Conservation (phyloP, 2,329 filamentous ascomycete genomes). For the Beauveria bassiana region DNA sequence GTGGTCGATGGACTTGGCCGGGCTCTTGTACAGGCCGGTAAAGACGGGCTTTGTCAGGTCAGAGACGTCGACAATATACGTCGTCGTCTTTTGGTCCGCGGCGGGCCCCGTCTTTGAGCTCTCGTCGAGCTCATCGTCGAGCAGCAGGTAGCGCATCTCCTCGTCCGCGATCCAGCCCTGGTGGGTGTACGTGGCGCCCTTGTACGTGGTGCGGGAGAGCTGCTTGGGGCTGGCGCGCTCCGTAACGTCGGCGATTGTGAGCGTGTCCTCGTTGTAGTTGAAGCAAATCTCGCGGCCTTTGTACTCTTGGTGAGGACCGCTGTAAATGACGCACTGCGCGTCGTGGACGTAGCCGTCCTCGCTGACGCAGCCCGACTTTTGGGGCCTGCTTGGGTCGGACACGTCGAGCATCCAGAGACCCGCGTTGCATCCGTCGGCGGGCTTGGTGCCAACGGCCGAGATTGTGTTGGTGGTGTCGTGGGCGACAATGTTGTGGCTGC, state of each 20-base stretch:
- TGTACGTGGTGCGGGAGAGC: conserved; percentile 45
- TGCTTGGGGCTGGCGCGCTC: conserved; percentile 39
- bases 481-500: conserved; percentile 30
- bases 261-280: conserved; percentile 45
- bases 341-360: conserved; percentile 50
- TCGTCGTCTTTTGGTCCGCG: conserved; percentile 36
- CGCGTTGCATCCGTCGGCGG: conserved; percentile 30
- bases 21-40: conserved; percentile 34
- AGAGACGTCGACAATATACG: conserved; percentile 43
- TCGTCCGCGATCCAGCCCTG: conserved; percentile 48
- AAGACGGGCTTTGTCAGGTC: conserved; percentile 34
- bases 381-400: conserved; percentile 41
- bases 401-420: conserved; percentile 50
- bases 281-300: conserved; percentile 47
- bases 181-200: conserved; percentile 50
- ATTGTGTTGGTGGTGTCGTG: conserved; percentile 37
- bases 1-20: conserved; percentile 36
- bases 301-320: conserved; percentile 41
- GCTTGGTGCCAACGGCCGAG: conserved; percentile 35
- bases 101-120: conserved; percentile 29
- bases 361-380: conserved; percentile 40
- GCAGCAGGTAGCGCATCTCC: conserved; percentile 37
- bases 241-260: conserved; percentile 47
- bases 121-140: conserved; percentile 50
- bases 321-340: conserved; percentile 49